Conservation (phyloP, 2,329 filamentous ascomycete species). For the Exophiala spinifera region DNA sequence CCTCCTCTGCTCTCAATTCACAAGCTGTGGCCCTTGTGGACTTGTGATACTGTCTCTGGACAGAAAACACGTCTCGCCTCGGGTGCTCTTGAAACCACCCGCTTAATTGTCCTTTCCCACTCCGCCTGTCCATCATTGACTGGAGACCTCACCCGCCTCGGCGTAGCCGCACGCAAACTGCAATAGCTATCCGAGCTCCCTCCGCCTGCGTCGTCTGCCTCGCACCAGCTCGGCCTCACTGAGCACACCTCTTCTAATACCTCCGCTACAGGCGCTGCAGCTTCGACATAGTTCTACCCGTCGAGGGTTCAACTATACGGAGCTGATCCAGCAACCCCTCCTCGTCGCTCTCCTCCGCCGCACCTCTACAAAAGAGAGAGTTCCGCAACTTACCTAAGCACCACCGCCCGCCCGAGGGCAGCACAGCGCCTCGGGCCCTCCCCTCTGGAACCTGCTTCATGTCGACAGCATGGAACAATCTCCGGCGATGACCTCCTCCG, state of each 20-base stretch:
- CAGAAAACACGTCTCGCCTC: no score
- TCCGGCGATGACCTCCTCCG: conserved; percentile 32
- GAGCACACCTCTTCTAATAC: conserved; percentile 6
- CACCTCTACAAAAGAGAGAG: background rate
- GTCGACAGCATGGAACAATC: conserved; percentile 18
- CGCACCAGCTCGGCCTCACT: background rate
- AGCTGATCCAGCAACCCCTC: conserved; percentile 17
- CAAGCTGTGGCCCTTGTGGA: background rate
- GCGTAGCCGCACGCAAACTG: conserved; percentile 7
- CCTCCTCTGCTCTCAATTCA: background rate
- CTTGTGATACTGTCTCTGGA: background rate
- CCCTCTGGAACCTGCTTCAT: conserved; percentile 13
- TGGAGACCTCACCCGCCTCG: conserved; percentile 3
- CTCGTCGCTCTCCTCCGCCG: conserved; percentile 14
- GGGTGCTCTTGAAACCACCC: no score
- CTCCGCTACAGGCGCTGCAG: conserved; percentile 25
- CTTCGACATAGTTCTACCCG: conserved; percentile 23
- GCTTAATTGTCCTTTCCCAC: background rate
- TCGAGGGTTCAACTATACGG: conserved; percentile 15
- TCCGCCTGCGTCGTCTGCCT: background rate
- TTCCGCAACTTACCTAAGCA: conserved; percentile 12
- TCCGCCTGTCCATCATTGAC: conserved; percentile 2
- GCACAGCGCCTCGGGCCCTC: conserved; percentile 20
- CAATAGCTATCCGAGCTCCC: background rate
- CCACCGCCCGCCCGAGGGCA: conserved; percentile 23